Base-by-base conservation (phyloP, 2,329 filamentous ascomycete genomes). In the Aspergillus sp. region DNA sequence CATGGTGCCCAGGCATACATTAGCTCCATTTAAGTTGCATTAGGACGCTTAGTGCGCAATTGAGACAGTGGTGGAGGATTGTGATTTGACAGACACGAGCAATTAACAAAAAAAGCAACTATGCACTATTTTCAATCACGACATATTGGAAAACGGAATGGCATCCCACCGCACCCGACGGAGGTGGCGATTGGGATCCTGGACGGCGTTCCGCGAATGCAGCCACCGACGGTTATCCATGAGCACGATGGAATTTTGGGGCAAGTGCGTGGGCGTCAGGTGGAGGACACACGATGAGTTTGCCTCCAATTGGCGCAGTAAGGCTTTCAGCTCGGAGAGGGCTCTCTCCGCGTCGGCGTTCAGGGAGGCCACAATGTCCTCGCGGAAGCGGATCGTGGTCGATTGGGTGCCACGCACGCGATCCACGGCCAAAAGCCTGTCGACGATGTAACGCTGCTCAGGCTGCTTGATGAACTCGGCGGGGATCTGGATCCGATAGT, bases 221-320 rank as follows among this genome's bases (percentile, higher is more conserved):
- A 74, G 52, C 68, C 69, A 73, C 32, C 64, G 64, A 4, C 65
- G 49, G 50, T 74, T 72, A 55, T 73, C 70, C 16, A 73, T 55
- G 23, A 72, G 51, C n/a, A 73, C 54, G 20, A 73, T 63, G 16
- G 65, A 64, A 1, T 64, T 64, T 14, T 57, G 51, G 0, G 64
- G 67, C 42, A 73, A 50, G 2, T 53, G 42, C 9, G 65, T 53
- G 0, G 62, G 51, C 1, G 56, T 60, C 2, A 73, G 55, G 31
- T 69, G 54, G 3, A 68, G 47, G 1, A 57, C 58, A 10, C 52
- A 52, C 19, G 45, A 48, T 21, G 36, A 40, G 16, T 51, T 43
- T 10, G 40, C 45, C 43, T 51, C 53, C 5, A 54, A 51, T 45
- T 41, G 57, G 16, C 40, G 48, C 2, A 73, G 51, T 2, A 60